These are phyloP conservation scores for Dictyostelium citrinum DNA, from an alignment of 78 protist species.

Conservation along the genomic window DNA sequence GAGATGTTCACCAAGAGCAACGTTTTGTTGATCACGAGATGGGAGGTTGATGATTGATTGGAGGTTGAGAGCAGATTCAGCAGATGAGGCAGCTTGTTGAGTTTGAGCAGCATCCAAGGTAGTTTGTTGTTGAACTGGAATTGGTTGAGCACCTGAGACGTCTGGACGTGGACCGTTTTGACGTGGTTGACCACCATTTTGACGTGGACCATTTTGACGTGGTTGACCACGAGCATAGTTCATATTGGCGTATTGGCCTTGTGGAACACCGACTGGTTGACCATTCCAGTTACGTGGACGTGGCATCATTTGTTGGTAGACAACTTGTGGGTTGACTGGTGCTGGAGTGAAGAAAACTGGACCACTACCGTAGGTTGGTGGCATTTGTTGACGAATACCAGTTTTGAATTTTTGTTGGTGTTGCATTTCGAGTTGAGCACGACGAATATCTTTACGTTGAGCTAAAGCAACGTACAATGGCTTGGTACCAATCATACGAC, in stretches of 20 bases:
- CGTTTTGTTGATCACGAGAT: slow-evolving; percentile 75
- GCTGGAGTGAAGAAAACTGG: slow-evolving; percentile 60
- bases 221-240: slow-evolving; percentile 21
- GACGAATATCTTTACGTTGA: slow-evolving; percentile 93
- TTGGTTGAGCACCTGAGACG: neutral
- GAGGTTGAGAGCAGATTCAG: slow-evolving; percentile 35
- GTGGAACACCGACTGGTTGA: slow-evolving; percentile 63
- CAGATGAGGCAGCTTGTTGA: slow-evolving; percentile 9
- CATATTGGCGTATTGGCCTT: slow-evolving; percentile 30
- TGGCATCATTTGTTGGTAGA: slow-evolving; percentile 79
- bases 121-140: neutral
- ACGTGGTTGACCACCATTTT: slow-evolving; percentile 27
- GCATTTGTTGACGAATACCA: slow-evolving; percentile 3
- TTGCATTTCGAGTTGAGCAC: slow-evolving; percentile 88
- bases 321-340: slow-evolving; percentile 51
- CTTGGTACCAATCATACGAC: slow-evolving; percentile 89
- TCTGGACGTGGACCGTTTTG: slow-evolving; percentile 40
- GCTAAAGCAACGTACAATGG: slow-evolving; percentile 97
- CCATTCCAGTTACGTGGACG: slow-evolving; percentile 68
- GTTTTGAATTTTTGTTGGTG: slow-evolving; percentile 77
- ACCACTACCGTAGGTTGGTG: slow-evolving; percentile 46
- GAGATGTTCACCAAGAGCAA: slow-evolving; percentile 72
- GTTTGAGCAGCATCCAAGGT: neutral
- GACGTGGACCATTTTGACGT: slow-evolving; percentile 41
- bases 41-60: slow-evolving; percentile 17